Base-by-base conservation (phyloP, 1,284 basidiomycete genomes). In the Boletus austroedulis region DNA sequence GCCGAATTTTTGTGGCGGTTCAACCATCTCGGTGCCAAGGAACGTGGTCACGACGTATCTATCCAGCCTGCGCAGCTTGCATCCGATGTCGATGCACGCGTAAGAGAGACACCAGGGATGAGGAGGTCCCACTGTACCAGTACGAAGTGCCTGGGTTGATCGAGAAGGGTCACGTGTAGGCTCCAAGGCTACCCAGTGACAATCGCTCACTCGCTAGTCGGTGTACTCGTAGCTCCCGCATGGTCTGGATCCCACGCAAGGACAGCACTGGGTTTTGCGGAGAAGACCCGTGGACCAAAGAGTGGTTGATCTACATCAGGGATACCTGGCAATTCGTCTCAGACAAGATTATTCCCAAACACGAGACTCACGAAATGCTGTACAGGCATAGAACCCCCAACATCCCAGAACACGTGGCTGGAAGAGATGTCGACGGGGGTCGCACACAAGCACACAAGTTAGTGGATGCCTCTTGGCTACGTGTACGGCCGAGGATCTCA, bases 1-100 rank as follows among this genome's bases (percentile, higher is more conserved):
- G 55, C 55, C 9, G 57, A 63, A 5, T 70, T 71, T 55, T 50
- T 71, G n/a, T 57, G 44, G 54, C 34, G 50, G 2, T 64, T 63
- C 19, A 21, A 34, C 15, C 15, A 34, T 34, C 32, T 34, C 32
- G 15, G 14, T 17, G 14, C 32, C 15, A 15, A 34, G 50, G 17
- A 63, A 2, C 53, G 46, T 3, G 62, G 62, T 1, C 50, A 63
- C 12, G 50, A 63, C 14, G 28, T 15, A 8, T 51, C 62, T 0
- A 40, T 63, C 23, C 6, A 17, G 7, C 34, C 26, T 1, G 44
- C 55, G 24, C 15, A 41, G 1, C 29, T 57, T 21, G 0, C 36
- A 11, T 3, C 36, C 1, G 47, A 56, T 2, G 36, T 29, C 9
- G 48, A 34, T 14, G 8, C 24, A 2, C 51, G 59, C 2, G 38